A percentile compares a stretch with the other conserved stretches of the same genome.
phyloP scores from a whole-genome alignment of 2,329 filamentous ascomycete species.

The Monilinia polystroma region DNA sequence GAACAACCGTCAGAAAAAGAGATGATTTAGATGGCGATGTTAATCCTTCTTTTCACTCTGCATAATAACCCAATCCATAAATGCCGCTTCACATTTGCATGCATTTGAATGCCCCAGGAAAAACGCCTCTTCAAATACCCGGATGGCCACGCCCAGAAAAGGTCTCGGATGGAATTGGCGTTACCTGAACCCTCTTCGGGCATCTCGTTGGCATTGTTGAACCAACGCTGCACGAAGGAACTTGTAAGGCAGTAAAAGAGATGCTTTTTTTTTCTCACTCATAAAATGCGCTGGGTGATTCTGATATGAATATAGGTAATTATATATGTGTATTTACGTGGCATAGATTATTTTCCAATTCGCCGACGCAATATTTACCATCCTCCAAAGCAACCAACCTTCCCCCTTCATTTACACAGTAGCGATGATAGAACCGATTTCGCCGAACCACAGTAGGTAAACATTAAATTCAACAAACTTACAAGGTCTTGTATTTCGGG shows the following conservation, averaged over 20 bases:
- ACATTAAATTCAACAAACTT: not conserved
- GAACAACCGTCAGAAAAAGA: constrained; percentile 2
- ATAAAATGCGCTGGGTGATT: constrained; percentile 11
- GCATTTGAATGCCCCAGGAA: constrained; percentile 2
- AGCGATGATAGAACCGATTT: constrained; percentile 13
- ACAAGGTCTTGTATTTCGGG: constrained; percentile 7
- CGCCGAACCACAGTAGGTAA: not conserved
- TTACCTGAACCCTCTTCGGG: not conserved
- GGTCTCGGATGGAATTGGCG: constrained; percentile 8
- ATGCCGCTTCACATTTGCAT: constrained; percentile 9
- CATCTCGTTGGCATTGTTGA: constrained; percentile 18
- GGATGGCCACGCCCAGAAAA: constrained; percentile 4
- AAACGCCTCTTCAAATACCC: not conserved
- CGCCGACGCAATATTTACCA: not conserved
- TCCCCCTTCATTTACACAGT: constrained; percentile 17
- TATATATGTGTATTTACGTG: constrained; percentile 6
- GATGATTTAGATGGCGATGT: constrained; percentile 4
- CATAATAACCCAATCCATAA: not conserved
- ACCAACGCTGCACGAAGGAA: constrained; percentile 18
- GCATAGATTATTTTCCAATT: not conserved
- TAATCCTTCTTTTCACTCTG: constrained; percentile 2
- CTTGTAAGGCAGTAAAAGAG: constrained; percentile 10
- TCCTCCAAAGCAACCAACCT: not conserved
- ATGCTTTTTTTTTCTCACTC: not conserved
- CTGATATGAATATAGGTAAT: constrained; percentile 1